Conservation (phyloP, 768 basidiomycete species). For the Royoungia palumana region DNA sequence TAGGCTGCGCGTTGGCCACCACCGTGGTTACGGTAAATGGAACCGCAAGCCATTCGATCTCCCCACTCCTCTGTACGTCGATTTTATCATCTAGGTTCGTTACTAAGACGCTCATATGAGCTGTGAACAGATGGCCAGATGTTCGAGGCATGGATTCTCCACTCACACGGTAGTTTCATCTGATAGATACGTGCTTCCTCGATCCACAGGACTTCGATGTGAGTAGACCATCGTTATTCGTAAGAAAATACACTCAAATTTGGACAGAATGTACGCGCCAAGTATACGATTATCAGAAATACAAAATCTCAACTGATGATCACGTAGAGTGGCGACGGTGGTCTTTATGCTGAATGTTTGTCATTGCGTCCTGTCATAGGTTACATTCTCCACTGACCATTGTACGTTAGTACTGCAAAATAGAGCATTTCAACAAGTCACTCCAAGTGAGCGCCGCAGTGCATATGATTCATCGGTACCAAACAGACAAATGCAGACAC, state of each 20-base stretch:
- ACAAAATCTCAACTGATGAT: slow-evolving; percentile 11
- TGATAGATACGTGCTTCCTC: not conserved
- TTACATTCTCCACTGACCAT: not conserved
- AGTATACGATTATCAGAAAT: not conserved
- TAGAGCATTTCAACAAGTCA: slow-evolving; percentile 62
- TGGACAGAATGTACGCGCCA: slow-evolving; percentile 32
- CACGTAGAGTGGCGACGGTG: slow-evolving; percentile 58
- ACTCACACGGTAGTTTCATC: not conserved
- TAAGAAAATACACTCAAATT: not conserved
- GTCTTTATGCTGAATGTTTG: slow-evolving; percentile 58
- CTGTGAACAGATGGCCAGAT: slow-evolving; percentile 46
- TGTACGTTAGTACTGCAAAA: slow-evolving; percentile 56
- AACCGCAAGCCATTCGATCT: slow-evolving; percentile 49
- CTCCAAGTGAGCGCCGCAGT: slow-evolving; percentile 37
- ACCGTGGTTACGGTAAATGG: slow-evolving; percentile 42
- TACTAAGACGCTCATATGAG: not conserved
- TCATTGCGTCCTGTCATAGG: not conserved
- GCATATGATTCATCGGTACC: not conserved
- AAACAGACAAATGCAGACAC: slow-evolving; percentile 35
- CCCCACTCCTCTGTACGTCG: slow-evolving; percentile 45
- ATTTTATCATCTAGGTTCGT: not conserved
- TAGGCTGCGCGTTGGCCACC: not conserved
- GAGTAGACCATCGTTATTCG: slow-evolving; percentile 23
- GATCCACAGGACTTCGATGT: slow-evolving; percentile 54
- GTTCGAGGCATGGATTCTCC: slow-evolving; percentile 46